These are phyloP conservation scores for Globisporangium recalcitrans DNA, from an alignment of 352 stramenopile species.

Conservation along the genomic window DNA sequence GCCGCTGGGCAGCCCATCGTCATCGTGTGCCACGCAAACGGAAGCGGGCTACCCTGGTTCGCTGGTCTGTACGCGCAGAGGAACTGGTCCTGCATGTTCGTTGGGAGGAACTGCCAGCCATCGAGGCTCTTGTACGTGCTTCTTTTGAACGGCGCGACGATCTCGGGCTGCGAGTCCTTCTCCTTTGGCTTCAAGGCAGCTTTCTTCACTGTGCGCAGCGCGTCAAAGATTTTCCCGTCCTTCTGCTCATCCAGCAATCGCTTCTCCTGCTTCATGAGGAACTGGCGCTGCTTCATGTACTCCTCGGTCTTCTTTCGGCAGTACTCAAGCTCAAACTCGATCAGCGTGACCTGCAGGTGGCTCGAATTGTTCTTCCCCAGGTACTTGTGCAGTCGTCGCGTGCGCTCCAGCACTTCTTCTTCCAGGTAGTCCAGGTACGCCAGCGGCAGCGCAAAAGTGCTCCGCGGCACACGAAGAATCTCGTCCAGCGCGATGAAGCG, in stretches of 20 bases:
- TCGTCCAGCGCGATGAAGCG: constrained; percentile 71
- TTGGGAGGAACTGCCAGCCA: constrained; percentile 73
- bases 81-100: constrained; percentile 86
- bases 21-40: constrained; percentile 82
- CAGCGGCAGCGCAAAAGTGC: constrained; percentile 68
- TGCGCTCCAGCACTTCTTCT: constrained; percentile 50
- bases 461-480: constrained; percentile 65
- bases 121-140: constrained; percentile 82
- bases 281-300: constrained; percentile 70
- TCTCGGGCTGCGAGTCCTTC: constrained; percentile 22
- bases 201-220: constrained; percentile 17
- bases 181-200: constrained; percentile 19
- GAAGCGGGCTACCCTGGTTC: constrained; percentile 12
- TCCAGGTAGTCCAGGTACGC: constrained; percentile 75
- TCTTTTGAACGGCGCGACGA: constrained; percentile 69
- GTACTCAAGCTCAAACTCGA: constrained; percentile 54
- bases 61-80: constrained; percentile 46
- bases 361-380: constrained; percentile 13
- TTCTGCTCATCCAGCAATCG: constrained; percentile 47
- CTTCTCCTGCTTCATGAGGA: constrained; percentile 74
- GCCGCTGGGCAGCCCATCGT: constrained; percentile 80
- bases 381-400: constrained; percentile 46
- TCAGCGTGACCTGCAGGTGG: constrained; percentile 24
- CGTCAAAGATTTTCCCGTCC: constrained; percentile 39
- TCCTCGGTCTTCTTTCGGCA: constrained; percentile 66